Evolutionary conservation across 768 basidiomycete species (phyloP).

Genomic region (Kwoniella newhampshirensis): DNA sequence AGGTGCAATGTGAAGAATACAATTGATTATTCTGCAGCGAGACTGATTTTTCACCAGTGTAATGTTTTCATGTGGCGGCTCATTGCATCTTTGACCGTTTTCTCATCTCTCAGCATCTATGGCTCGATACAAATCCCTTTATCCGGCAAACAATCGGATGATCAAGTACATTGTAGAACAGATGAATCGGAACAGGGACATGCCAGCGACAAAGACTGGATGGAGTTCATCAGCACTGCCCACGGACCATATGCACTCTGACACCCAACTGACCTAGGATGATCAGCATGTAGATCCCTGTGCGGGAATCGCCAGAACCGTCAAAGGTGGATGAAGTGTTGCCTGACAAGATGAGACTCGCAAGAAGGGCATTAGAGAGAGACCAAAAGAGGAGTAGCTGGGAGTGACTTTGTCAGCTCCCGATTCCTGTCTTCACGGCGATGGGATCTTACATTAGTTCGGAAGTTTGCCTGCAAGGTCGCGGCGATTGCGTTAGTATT

Average conservation of each 20-base stretch:
- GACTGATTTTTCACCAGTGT: too few species aligned
- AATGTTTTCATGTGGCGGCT: too few species aligned
- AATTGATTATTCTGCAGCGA: too few species aligned
- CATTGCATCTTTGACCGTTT: too few species aligned
- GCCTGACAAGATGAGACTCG: slow-evolving; percentile 50
- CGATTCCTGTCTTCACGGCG: neutral
- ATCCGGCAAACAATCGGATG: slow-evolving; percentile 44
- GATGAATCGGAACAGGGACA: slow-evolving; percentile 59
- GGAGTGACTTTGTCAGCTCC: neutral
- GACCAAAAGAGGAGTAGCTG: slow-evolving; percentile 52
- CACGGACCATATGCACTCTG: neutral
- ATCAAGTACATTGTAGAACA: slow-evolving; percentile 61
- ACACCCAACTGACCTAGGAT: slow-evolving; percentile 38
- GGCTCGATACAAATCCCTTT: neutral
- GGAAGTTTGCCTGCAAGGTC: slow-evolving; percentile 45
- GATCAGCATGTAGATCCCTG: slow-evolving; percentile 50
- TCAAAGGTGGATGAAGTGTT: slow-evolving; percentile 35
- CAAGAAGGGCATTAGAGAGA: slow-evolving; percentile 51
- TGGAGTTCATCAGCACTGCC: neutral
- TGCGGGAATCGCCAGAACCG: slow-evolving; percentile 24
- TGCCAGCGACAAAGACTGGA: slow-evolving; percentile 50
- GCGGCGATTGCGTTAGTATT: neutral
- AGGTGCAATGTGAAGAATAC: too few species aligned
- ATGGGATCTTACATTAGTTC: slow-evolving; percentile 39
- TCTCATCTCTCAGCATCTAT: too few species aligned